Evolutionary conservation across 2,329 filamentous ascomycete genomes (phyloP).

Genomic region (Penicillium sp.): DNA sequence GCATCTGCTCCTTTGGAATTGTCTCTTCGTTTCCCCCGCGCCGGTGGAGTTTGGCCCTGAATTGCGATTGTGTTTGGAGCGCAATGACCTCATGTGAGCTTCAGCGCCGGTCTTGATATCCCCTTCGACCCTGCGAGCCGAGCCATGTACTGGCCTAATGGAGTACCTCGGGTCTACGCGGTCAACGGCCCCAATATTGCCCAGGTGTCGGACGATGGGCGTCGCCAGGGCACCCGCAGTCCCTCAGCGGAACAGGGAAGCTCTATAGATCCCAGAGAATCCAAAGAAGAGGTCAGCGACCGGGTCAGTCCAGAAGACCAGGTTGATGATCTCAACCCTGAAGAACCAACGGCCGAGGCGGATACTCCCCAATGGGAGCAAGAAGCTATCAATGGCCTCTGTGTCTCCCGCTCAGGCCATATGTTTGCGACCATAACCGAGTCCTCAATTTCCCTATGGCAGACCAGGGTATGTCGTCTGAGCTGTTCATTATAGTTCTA

Average conservation of each 20-base stretch:
- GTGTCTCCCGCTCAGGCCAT: conserved; percentile 76
- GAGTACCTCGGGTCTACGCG: conserved; percentile 52
- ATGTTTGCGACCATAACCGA: conserved; percentile 85
- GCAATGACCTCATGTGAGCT: conserved; percentile 45
- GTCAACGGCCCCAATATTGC: conserved; percentile 48
- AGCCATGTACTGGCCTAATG: conserved; percentile 55
- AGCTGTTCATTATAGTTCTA: neutral
- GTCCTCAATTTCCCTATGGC: conserved; percentile 90
- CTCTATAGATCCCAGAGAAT: conserved; percentile 22
- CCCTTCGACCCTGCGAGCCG: conserved; percentile 27
- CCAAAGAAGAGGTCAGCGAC: conserved; percentile 19
- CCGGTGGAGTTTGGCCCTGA: neutral
- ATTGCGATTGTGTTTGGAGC: conserved; percentile 12
- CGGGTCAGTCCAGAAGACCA: conserved; percentile 1
- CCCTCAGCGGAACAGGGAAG: conserved; percentile 25
- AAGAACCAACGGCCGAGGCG: conserved; percentile 27
- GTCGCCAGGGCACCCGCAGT: conserved; percentile 21
- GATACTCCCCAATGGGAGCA: conserved; percentile 48
- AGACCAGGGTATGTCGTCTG: conserved; percentile 73
- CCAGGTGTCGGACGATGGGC: conserved; percentile 29
- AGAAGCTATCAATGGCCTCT: conserved; percentile 72
- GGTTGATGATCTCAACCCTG: conserved; percentile 6
- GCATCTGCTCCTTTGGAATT: neutral
- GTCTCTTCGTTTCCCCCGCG: neutral
- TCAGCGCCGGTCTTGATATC: conserved; percentile 29